These are phyloP conservation scores for Arachis hypogaea DNA, from an alignment of 306 rosid genomes.

Conservation along the genomic window DNA sequence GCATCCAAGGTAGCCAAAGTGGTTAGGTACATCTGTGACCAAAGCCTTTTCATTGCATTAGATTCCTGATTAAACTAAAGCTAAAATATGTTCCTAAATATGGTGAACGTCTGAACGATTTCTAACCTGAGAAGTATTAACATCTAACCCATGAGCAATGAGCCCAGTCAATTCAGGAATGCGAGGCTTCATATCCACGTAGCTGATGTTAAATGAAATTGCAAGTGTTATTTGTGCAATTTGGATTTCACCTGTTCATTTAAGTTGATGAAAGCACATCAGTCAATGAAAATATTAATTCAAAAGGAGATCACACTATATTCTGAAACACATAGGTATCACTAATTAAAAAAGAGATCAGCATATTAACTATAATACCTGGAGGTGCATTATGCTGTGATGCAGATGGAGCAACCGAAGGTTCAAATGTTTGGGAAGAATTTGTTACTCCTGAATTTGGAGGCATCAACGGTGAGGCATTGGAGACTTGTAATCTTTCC, in stretches of 20 bases:
- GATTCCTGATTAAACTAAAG: constrained; percentile 2
- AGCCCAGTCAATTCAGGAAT: constrained; percentile 60
- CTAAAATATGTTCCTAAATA: constrained; percentile 1
- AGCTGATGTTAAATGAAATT: constrained; percentile 76
- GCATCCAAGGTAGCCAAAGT: constrained; percentile 10
- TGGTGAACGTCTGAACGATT: not conserved
- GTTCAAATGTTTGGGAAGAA: constrained; percentile 44
- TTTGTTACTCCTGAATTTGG: constrained; percentile 50
- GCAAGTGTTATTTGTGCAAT: constrained; percentile 63
- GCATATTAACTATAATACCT: constrained; percentile 46
- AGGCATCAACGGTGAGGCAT: constrained; percentile 53
- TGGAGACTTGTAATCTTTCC: constrained; percentile 70
- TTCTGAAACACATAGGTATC: constrained; percentile 24
- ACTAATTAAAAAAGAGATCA: not conserved
- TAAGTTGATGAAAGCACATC: constrained; percentile 24
- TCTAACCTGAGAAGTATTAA: constrained; percentile 85
- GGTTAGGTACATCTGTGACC: constrained; percentile 7
- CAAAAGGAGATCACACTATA: constrained; percentile 19
- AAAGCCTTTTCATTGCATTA: constrained; percentile 6
- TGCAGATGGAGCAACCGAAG: constrained; percentile 63
- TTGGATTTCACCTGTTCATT: constrained; percentile 58
- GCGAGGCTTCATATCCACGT: constrained; percentile 67
- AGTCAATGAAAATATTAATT: constrained; percentile 22
- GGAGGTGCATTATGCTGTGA: constrained; percentile 44
- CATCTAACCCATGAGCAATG: constrained; percentile 73